Evolutionary conservation across 2,329 filamentous ascomycete genomes (phyloP).

Genomic region (Dothiorella sarmentorum): DNA sequence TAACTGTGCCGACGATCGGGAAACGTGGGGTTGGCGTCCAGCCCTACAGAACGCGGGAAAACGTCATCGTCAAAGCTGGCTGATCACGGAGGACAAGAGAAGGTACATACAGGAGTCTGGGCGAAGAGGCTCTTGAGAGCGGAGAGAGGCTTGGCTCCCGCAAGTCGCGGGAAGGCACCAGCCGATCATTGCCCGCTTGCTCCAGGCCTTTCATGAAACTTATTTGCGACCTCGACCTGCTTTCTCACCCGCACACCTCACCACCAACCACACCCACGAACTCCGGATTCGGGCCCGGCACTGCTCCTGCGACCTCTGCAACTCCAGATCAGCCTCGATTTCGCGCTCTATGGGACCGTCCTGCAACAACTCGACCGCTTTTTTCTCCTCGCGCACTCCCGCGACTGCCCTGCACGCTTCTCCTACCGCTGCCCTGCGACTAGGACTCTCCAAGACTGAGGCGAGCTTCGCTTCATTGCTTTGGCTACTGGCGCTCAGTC

Average conservation of each 20-base stretch:
- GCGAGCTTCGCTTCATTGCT: constrained; percentile 48
- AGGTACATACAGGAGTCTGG: not conserved
- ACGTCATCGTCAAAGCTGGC: not conserved
- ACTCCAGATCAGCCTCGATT: not conserved
- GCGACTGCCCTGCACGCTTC: constrained; percentile 33
- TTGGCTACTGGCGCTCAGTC: constrained; percentile 49
- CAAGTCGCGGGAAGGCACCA: constrained; percentile 13
- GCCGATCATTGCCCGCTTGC: constrained; percentile 13
- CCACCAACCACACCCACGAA: not conserved
- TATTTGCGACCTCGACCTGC: constrained; percentile 12
- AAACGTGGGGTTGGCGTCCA: not conserved
- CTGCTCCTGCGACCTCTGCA: not conserved
- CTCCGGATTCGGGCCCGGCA: constrained; percentile 14
- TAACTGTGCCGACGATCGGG: constrained; percentile 7
- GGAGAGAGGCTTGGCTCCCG: constrained; percentile 1
- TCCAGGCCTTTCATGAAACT: constrained; percentile 16
- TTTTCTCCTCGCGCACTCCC: constrained; percentile 29
- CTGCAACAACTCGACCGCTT: constrained; percentile 33
- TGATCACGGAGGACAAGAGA: not conserved
- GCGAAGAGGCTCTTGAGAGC: not conserved
- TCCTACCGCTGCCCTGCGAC: constrained; percentile 20
- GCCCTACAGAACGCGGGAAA: constrained; percentile 8
- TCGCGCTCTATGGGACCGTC: constrained; percentile 45
- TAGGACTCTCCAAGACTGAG: constrained; percentile 40
- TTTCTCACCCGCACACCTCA: constrained; percentile 4